phyloP scores from a whole-genome alignment of 345 rosid species.

The Geranium brycei region DNA sequence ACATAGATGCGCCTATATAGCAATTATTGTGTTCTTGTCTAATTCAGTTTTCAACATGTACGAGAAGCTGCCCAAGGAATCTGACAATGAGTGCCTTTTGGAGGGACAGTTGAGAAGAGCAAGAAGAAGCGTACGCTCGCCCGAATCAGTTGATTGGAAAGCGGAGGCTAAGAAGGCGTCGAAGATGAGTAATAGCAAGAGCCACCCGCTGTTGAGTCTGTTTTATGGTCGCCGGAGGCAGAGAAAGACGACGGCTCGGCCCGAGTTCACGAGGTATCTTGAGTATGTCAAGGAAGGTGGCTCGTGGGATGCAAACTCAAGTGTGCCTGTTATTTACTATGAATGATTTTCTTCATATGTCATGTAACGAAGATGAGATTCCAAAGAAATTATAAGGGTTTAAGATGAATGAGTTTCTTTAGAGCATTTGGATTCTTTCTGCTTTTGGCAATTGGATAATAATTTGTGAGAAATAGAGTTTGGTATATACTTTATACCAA shows the following conservation, averaged over 20 bases:
- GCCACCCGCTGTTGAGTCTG: slow-evolving; percentile 52
- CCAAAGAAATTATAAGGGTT: too few relatives aligned
- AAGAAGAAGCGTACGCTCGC: slow-evolving; percentile 28
- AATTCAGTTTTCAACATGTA: slow-evolving; percentile 28
- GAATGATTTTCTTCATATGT: slow-evolving; percentile 12
- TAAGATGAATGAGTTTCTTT: too few relatives aligned
- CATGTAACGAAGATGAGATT: too few relatives aligned
- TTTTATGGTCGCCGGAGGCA: slow-evolving; percentile 39
- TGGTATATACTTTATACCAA: too few relatives aligned
- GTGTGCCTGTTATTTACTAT: slow-evolving; percentile 38
- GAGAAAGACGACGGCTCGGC: slow-evolving; percentile 50
- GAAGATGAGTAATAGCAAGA: slow-evolving; percentile 23
- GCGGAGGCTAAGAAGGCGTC: slow-evolving; percentile 8
- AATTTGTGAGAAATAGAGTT: too few relatives aligned
- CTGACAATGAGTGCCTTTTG: slow-evolving; percentile 12
- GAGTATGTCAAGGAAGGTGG: slow-evolving; percentile 70
- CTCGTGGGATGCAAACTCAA: slow-evolving; percentile 42
- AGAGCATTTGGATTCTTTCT: too few relatives aligned
- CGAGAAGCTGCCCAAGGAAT: slow-evolving; percentile 32
- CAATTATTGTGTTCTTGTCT: too few relatives aligned
- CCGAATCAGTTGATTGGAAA: background rate
- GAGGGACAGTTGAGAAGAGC: slow-evolving; percentile 26
- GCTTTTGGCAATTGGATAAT: too few relatives aligned
- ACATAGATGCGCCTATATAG: background rate
- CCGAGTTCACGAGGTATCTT: slow-evolving; percentile 58